Evolutionary conservation across 2,329 filamentous ascomycete genomes (phyloP).

Genomic region (Cladosporium sp.): DNA sequence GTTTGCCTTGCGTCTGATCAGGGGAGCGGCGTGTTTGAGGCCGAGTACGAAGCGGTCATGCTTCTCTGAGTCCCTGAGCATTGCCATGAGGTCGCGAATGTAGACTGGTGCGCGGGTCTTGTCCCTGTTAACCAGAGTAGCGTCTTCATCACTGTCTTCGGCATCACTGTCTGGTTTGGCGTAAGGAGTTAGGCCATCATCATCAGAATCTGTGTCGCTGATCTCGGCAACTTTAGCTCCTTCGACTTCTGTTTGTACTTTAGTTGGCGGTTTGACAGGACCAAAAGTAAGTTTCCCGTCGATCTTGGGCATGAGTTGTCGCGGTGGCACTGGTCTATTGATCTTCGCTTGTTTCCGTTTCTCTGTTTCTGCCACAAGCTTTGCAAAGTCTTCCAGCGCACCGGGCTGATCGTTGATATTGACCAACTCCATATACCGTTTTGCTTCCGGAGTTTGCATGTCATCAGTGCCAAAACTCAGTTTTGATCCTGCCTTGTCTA

Average conservation of each 20-base stretch:
- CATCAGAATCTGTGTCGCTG: constrained; percentile 34
- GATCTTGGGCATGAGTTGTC: constrained; percentile 24
- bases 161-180: constrained; percentile 83
- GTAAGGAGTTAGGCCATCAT: constrained; percentile 71
- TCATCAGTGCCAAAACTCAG: constrained; percentile 86
- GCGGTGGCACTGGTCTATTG: not conserved
- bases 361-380: constrained; percentile 20
- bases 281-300: constrained; percentile 35
- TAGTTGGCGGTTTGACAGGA: constrained; percentile 31
- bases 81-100: constrained; percentile 77
- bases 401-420: constrained; percentile 65
- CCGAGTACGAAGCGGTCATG: constrained; percentile 83
- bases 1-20: constrained; percentile 84
- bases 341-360: not conserved
- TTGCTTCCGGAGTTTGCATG: constrained; percentile 68
- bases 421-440: constrained; percentile 71
- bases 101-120: constrained; percentile 87
- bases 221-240: constrained; percentile 37
- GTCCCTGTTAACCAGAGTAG: constrained; percentile 79
- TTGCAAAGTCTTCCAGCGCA: constrained; percentile 52
- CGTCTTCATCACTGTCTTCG: constrained; percentile 91
- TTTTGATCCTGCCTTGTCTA: constrained; percentile 66
- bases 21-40: constrained; percentile 69
- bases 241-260: constrained; percentile 31
- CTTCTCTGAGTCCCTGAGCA: constrained; percentile 76